These are phyloP conservation scores for Daldinia sp. DNA, from an alignment of 2,329 filamentous ascomycete species.

Conservation along the genomic window DNA sequence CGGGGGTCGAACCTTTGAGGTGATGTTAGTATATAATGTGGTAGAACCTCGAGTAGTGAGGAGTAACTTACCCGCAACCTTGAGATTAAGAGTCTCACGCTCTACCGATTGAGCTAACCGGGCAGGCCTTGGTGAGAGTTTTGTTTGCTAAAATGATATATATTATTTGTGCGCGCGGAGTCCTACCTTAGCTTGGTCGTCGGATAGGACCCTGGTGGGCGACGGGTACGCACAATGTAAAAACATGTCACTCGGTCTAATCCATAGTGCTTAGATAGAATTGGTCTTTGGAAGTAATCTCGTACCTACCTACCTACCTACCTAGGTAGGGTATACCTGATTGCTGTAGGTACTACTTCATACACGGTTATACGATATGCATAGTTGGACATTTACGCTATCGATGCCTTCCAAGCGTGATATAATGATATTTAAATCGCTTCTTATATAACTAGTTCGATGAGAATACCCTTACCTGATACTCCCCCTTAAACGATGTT, in stretches of 20 bases:
- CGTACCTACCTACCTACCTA: too few species aligned
- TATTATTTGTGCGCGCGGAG: background rate
- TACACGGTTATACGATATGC: too few species aligned
- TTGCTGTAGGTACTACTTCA: too few species aligned
- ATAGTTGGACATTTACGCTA: too few species aligned
- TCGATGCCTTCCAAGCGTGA: too few species aligned
- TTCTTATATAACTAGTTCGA: too few species aligned
- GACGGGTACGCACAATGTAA: background rate
- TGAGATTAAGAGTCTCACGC: slow-evolving; percentile 70
- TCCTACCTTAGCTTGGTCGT: too few species aligned
- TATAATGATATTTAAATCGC: too few species aligned
- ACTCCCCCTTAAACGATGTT: background rate
- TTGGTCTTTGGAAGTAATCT: too few species aligned
- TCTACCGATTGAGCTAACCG: slow-evolving; percentile 74
- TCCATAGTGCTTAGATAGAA: too few species aligned
- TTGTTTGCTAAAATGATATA: background rate
- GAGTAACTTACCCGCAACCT: slow-evolving; percentile 38
- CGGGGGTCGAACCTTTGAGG: slow-evolving; percentile 54
- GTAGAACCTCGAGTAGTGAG: background rate
- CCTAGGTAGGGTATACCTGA: too few species aligned
- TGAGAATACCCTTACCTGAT: too few species aligned
- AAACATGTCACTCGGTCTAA: background rate
- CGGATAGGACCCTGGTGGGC: background rate
- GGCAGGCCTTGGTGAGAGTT: slow-evolving; percentile 39
- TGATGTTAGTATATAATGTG: slow-evolving; percentile 3